These are phyloP conservation scores for Calocera viscosa DNA, from an alignment of 768 basidiomycete genomes.

Conservation along the genomic window DNA sequence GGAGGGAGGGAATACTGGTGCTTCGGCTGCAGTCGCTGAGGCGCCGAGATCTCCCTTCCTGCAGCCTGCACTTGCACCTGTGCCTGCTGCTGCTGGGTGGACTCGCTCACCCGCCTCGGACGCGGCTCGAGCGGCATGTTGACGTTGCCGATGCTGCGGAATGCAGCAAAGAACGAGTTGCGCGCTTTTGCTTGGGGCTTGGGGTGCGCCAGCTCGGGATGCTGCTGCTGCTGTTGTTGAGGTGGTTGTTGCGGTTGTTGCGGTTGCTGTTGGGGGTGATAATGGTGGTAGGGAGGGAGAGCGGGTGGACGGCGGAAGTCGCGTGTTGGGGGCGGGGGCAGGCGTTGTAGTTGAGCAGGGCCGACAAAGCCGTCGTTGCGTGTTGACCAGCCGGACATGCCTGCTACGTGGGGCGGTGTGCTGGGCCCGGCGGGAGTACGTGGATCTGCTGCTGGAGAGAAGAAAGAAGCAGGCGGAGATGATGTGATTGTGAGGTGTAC, in stretches of 20 bases:
- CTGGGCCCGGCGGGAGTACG: not conserved
- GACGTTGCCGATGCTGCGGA: not conserved
- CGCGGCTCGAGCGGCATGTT: not conserved
- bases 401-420: not conserved
- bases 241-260: not conserved
- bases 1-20: not conserved
- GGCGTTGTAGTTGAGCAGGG: not conserved
- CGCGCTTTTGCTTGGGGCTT: not conserved
- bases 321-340: not conserved
- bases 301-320: not conserved
- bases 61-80: not conserved
- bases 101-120: not conserved
- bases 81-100: not conserved
- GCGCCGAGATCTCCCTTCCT: not conserved
- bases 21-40: not conserved
- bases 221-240: not conserved
- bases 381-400: conserved; percentile 1
- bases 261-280: not conserved
- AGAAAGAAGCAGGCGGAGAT: no score
- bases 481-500: no score
- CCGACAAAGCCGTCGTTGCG: conserved; percentile 7
- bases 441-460: no score
- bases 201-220: not conserved
- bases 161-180: conserved; percentile 1
- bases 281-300: not conserved